These are phyloP conservation scores for Phytophthora pseudosyringae DNA, from an alignment of 352 stramenopile genomes.

Conservation along the genomic window DNA sequence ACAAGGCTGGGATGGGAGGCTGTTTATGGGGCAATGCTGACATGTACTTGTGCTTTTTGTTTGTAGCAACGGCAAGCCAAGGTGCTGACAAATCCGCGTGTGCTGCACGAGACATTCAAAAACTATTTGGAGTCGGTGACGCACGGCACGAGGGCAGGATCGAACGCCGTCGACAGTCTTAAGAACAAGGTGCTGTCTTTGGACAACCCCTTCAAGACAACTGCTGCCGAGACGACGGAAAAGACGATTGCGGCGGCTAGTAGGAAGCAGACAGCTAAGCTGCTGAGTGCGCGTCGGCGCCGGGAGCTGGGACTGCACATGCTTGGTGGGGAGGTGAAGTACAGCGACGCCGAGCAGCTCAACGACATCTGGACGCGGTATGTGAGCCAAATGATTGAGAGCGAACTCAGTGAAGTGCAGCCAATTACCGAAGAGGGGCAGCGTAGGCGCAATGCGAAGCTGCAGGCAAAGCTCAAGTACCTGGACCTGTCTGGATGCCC, in stretches of 20 bases:
- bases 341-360: slow-evolving; percentile 63
- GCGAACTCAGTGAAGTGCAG: slow-evolving; percentile 43
- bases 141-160: slow-evolving; percentile 18
- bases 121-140: slow-evolving; percentile 51
- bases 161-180: slow-evolving; percentile 52
- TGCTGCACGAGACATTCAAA: slow-evolving; percentile 43
- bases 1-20: not conserved
- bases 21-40: slow-evolving; percentile 6
- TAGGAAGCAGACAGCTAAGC: slow-evolving; percentile 57
- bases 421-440: slow-evolving; percentile 25
- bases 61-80: slow-evolving; percentile 38
- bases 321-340: slow-evolving; percentile 56
- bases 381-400: slow-evolving; percentile 55
- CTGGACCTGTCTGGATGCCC: slow-evolving; percentile 77
- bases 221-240: slow-evolving; percentile 35
- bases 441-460: slow-evolving; percentile 25
- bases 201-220: slow-evolving; percentile 71
- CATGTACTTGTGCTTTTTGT: not conserved
- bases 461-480: slow-evolving; percentile 63
- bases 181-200: slow-evolving; percentile 85
- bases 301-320: slow-evolving; percentile 63
- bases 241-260: slow-evolving; percentile 35
- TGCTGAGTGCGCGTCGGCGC: slow-evolving; percentile 69
- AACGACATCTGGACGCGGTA: slow-evolving; percentile 74
- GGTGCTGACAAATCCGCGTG: slow-evolving; percentile 31